phyloP scores from a whole-genome alignment of 2,329 filamentous ascomycete species.

The Paraphaeosphaeria sporulosa region DNA sequence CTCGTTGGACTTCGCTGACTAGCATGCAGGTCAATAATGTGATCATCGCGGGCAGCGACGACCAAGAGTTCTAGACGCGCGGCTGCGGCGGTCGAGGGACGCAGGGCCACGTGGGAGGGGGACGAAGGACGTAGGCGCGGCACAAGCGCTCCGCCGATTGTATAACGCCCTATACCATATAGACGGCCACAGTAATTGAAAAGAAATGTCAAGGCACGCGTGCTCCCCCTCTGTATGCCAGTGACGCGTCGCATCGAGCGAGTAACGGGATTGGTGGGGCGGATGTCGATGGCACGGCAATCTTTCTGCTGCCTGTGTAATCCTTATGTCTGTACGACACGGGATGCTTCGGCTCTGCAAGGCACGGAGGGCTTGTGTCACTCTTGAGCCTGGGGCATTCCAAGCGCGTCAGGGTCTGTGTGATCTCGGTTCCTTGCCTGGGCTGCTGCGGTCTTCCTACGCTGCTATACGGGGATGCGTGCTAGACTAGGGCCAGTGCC shows the following conservation, averaged over 20 bases:
- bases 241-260: neutral
- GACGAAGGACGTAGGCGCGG: neutral
- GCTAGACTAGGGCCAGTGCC: too few relatives aligned
- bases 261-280: neutral
- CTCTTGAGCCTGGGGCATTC: too few relatives aligned
- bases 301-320: too few relatives aligned
- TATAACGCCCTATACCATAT: conserved; percentile 16
- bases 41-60: conserved; percentile 84
- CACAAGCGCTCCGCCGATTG: neutral
- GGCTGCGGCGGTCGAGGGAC: neutral
- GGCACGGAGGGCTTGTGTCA: too few relatives aligned
- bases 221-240: neutral
- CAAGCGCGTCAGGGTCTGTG: too few relatives aligned
- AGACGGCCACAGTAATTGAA: conserved; percentile 16
- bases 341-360: too few relatives aligned
- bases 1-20: conserved; percentile 9
- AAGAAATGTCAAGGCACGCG: conserved; percentile 1
- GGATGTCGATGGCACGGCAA: too few relatives aligned
- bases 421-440: too few relatives aligned
- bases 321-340: too few relatives aligned
- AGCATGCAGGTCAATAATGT: conserved; percentile 76
- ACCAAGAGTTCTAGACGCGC: conserved; percentile 76
- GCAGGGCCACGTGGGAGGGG: conserved; percentile 7
- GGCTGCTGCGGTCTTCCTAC: too few relatives aligned
- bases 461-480: too few relatives aligned